A percentile compares a stretch with the other conserved stretches of the same genome.
Evolutionary conservation across 2,329 filamentous ascomycete species (phyloP).

Genomic region (Hypoxylon sp.): DNA sequence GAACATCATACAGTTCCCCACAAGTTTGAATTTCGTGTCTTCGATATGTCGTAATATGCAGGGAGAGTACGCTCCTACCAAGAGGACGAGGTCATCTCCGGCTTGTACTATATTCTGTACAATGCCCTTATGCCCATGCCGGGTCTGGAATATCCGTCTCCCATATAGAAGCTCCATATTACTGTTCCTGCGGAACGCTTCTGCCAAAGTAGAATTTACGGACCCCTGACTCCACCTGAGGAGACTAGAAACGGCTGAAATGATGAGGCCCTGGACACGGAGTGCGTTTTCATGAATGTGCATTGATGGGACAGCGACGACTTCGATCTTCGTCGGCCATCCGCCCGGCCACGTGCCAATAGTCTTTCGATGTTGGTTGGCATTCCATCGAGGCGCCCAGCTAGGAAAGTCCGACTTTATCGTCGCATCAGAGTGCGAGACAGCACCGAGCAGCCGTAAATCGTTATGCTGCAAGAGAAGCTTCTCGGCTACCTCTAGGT

Average conservation of each 20-base stretch:
- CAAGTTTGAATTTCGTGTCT: constrained; percentile 5
- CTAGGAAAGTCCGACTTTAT: constrained; percentile 13
- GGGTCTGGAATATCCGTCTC: constrained; percentile 11
- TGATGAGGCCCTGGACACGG: constrained; percentile 1
- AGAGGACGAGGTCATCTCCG: constrained; percentile 5
- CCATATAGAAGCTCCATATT: constrained; percentile 10
- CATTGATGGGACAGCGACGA: neutral
- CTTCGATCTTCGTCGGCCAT: constrained; percentile 13
- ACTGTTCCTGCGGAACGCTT: neutral
- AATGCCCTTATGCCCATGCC: constrained; percentile 7
- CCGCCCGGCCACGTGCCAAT: constrained; percentile 4
- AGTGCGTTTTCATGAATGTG: constrained; percentile 1
- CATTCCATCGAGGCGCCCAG: constrained; percentile 15
- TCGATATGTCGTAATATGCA: constrained; percentile 7
- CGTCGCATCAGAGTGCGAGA: constrained; percentile 4
- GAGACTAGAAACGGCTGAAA: constrained; percentile 4
- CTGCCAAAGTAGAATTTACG: neutral
- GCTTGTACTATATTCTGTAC: constrained; percentile 10
- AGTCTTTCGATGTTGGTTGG: constrained; percentile 11
- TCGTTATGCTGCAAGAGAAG: constrained; percentile 6
- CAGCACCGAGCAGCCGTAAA: constrained; percentile 10
- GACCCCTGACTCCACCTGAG: constrained; percentile 4
- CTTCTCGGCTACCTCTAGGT: constrained; percentile 3
- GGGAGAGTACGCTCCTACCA: constrained; percentile 8
- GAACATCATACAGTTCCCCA: constrained; percentile 9